A percentile compares a stretch with the other conserved stretches of the same genome.
These are phyloP conservation scores for Eragrostis curvula DNA, from an alignment of 176 grass and related monocot genomes.

Conservation along the genomic window DNA sequence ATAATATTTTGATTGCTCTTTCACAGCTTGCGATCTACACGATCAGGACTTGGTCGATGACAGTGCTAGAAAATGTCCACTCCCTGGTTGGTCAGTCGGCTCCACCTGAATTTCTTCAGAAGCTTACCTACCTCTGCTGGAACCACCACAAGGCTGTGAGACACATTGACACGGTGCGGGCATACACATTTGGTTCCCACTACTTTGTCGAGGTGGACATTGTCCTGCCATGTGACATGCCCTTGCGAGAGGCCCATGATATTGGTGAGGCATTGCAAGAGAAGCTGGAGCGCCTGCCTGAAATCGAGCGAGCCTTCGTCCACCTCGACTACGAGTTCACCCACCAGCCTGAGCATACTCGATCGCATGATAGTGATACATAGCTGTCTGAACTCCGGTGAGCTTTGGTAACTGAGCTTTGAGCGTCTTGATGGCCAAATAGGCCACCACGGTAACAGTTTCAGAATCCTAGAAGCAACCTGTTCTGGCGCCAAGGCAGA, in stretches of 20 bases:
- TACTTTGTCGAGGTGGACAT: conserved; percentile 88
- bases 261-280: conserved; percentile 68
- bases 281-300: conserved; percentile 65
- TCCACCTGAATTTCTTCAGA: conserved; percentile 72
- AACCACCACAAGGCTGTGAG: conserved; percentile 74
- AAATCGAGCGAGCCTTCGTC: conserved; percentile 66
- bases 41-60: conserved; percentile 78
- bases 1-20: background rate
- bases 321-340: conserved; percentile 72
- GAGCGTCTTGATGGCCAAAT: too few relatives aligned
- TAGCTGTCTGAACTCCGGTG: background rate
- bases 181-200: conserved; percentile 81
- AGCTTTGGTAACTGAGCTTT: background rate
- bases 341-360: conserved; percentile 62
- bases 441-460: background rate
- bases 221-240: conserved; percentile 70
- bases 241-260: conserved; percentile 61
- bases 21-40: conserved; percentile 70
- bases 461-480: conserved; percentile 19
- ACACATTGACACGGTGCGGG: conserved; percentile 78
- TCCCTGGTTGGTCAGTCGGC: conserved; percentile 75
- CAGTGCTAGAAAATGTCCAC: conserved; percentile 77
- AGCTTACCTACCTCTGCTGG: conserved; percentile 91
- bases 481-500: background rate
- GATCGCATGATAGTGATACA: conserved; percentile 49